Conservation (phyloP, 805 yeast species). For the Saccharomycopsis selenospora region DNA sequence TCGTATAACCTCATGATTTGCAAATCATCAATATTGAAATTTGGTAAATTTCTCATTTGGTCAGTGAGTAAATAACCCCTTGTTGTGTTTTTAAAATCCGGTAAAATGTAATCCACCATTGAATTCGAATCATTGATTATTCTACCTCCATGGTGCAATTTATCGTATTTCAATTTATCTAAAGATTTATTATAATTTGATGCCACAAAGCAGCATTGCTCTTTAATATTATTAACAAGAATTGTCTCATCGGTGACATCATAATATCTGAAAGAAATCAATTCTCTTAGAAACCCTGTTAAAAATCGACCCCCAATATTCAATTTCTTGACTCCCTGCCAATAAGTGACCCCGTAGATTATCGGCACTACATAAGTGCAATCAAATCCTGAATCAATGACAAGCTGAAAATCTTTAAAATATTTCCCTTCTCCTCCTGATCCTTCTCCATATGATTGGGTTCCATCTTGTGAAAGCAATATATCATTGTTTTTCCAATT, state of each 20-base stretch:
- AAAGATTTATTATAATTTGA: constrained; percentile 45
- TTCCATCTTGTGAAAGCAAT: constrained; percentile 18
- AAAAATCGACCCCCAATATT: constrained; percentile 84
- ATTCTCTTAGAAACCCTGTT: constrained; percentile 76
- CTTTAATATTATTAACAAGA: constrained; percentile 79
- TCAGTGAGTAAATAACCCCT: constrained; percentile 57
- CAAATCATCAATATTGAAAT: constrained; percentile 37
- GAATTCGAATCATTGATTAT: constrained; percentile 23
- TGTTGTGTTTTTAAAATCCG: constrained; percentile 76
- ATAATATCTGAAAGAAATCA: constrained; percentile 84
- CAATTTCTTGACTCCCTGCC: constrained; percentile 69
- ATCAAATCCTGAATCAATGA: constrained; percentile 83
- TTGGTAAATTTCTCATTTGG: constrained; percentile 20
- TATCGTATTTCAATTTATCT: constrained; percentile 29
- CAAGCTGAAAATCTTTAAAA: constrained; percentile 59
- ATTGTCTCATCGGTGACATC: constrained; percentile 89
- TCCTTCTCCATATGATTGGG: background rate
- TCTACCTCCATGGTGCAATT: constrained; percentile 25
- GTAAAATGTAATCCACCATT: constrained; percentile 69
- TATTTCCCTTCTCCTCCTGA: constrained; percentile 8
- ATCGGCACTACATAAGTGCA: constrained; percentile 86
- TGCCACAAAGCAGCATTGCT: constrained; percentile 65
- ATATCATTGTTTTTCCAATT: constrained; percentile 28
- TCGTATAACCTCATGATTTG: constrained; percentile 68
- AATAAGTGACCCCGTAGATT: constrained; percentile 65